phyloP scores from a whole-genome alignment of 2,329 filamentous ascomycete species.

The Acrocalymma vagum region DNA sequence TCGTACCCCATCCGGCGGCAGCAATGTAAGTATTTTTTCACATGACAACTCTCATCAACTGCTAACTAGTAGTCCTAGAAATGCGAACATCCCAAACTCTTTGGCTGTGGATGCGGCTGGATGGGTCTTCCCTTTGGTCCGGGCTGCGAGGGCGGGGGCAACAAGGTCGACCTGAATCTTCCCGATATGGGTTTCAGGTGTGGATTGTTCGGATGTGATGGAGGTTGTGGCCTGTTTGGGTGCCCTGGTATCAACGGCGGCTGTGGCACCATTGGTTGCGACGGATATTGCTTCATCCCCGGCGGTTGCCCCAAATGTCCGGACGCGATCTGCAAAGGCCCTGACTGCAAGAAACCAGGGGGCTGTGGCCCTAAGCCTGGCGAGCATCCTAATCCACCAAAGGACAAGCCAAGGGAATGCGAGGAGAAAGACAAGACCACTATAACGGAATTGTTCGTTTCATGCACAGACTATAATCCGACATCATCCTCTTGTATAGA shows the following conservation, averaged over 20 bases:
- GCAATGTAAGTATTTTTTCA: background rate
- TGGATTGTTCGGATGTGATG: slow-evolving; percentile 28
- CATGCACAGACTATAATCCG: slow-evolving; percentile 27
- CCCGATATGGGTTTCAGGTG: slow-evolving; percentile 6
- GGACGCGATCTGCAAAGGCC: slow-evolving; percentile 21
- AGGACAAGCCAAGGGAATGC: slow-evolving; percentile 19
- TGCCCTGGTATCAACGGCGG: slow-evolving; percentile 12
- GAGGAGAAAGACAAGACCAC: slow-evolving; percentile 28
- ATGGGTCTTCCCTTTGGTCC: slow-evolving; percentile 30
- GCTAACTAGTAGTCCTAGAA: background rate
- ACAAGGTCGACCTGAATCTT: slow-evolving; percentile 5
- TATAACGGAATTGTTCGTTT: slow-evolving; percentile 28
- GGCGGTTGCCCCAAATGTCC: slow-evolving; percentile 27
- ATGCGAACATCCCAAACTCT: slow-evolving; percentile 8
- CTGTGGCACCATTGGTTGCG: slow-evolving; percentile 23
- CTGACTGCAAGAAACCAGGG: slow-evolving; percentile 11
- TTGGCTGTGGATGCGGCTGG: slow-evolving; percentile 34
- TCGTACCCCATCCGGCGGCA: background rate
- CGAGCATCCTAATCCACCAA: slow-evolving; percentile 17
- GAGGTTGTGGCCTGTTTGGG: slow-evolving; percentile 23
- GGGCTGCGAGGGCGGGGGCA: slow-evolving; percentile 19
- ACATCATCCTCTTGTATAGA: slow-evolving; percentile 25
- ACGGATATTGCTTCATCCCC: slow-evolving; percentile 21
- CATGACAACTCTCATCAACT: background rate
- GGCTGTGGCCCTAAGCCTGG: slow-evolving; percentile 31